phyloP scores from a whole-genome alignment of 192 early-diverging fungal species.

The Coemansia sp. region DNA sequence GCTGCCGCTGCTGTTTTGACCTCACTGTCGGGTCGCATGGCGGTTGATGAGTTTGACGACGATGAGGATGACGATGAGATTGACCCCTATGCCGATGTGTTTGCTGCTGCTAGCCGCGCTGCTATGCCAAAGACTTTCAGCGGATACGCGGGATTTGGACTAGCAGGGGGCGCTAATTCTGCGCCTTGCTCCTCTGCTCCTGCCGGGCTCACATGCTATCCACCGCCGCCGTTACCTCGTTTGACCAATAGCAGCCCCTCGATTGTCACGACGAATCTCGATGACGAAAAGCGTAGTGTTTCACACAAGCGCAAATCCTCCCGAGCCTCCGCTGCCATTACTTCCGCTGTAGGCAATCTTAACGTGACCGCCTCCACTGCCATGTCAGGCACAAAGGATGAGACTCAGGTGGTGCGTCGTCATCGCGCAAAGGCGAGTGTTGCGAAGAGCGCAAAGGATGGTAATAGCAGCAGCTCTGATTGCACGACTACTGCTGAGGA shows the following conservation, averaged over 20 bases:
- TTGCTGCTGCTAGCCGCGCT: background rate
- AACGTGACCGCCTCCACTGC: background rate
- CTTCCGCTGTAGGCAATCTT: background rate
- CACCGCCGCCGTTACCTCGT: background rate
- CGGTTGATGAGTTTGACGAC: conserved; percentile 14
- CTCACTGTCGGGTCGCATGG: background rate
- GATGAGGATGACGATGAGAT: conserved; percentile 21
- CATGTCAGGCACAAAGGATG: background rate
- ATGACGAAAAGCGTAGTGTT: background rate
- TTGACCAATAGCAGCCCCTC: conserved; percentile 8
- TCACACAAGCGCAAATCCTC: conserved; percentile 12
- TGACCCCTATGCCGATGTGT: conserved; percentile 2
- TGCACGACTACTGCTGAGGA: background rate
- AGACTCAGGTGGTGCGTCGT: background rate
- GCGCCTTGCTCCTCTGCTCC: background rate
- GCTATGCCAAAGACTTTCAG: background rate
- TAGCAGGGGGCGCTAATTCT: background rate
- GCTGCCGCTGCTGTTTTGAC: conserved; percentile 5
- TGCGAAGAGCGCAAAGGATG: background rate
- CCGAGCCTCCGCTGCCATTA: background rate
- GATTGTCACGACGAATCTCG: background rate
- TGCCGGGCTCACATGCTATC: background rate
- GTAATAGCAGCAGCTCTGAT: background rate
- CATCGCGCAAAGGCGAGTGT: background rate
- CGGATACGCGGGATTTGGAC: background rate